Evolutionary conservation across 805 yeast species (phyloP), one percentile per base, ranked within the genome.

Genomic region (Priceomyces medius): DNA sequence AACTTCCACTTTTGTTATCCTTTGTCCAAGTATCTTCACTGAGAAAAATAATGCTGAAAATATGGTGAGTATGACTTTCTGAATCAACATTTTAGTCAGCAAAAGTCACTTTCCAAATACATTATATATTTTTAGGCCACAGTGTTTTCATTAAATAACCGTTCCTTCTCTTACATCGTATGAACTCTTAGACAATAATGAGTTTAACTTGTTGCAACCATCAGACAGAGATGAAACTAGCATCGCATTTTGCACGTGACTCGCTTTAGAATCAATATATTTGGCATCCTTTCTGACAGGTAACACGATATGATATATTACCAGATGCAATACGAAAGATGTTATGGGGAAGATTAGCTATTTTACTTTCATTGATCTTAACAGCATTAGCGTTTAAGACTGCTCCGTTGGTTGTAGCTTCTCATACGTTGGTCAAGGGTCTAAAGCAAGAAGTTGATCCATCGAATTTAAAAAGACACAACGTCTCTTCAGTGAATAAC

Each of bases 361-460:
- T 20, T 31, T 37, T 20, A 21, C 28, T 17, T 16, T 37, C 17
- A 10, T 37, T 28, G 5, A 14, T 26, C 5, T 12, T 26, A 10
- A n/a, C 5, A 9, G 29, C 23, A 10, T 16, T 9, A 7, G 38
- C 46, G 6, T 48, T 49, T 27, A 35, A 48, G 20, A 51, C 63
- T 4, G 61, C 53, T 1, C 75, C 75, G 1, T 49, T 68, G 13
- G 40, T 69, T 10, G 48, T 68, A n/a, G 71, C 69, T 7, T 66
- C 73, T 0, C 75, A 70, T 44, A 59, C 58, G 35, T 56, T 70
- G 13, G 69, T 68, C 0, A 59, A 59, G 6, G 64, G 61, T 1
- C 50, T 68, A 27, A 53, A 49, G 14, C 35, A 41, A 4, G 66
- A 63, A 33, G 29, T 62, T 9, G 40, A 42, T 2, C 48, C 42